These are phyloP conservation scores for Aspergillus latus DNA, from an alignment of 2,329 filamentous ascomycete genomes.

Conservation along the genomic window DNA sequence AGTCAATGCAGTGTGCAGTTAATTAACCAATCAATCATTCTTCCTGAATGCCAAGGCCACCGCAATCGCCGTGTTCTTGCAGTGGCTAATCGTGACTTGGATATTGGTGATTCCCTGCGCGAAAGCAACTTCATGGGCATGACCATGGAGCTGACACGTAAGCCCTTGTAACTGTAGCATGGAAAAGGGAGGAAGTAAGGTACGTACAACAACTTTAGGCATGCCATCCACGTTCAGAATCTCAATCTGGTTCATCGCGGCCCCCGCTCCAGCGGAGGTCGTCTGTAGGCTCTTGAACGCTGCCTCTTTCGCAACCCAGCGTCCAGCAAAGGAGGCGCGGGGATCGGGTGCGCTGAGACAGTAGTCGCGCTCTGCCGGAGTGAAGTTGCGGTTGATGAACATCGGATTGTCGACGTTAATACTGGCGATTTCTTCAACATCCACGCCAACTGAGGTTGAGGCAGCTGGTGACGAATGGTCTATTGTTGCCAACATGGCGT, in stretches of 20 bases:
- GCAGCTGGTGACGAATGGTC: not conserved
- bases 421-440: constrained; percentile 70
- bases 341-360: constrained; percentile 76
- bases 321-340: constrained; percentile 76
- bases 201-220: constrained; percentile 16
- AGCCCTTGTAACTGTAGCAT: not conserved
- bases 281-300: constrained; percentile 23
- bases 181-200: not conserved
- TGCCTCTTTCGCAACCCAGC: constrained; percentile 90
- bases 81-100: constrained; percentile 16
- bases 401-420: constrained; percentile 91
- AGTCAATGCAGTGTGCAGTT: not conserved
- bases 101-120: constrained; percentile 12
- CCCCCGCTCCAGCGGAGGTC: constrained; percentile 11
- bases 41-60: constrained; percentile 11
- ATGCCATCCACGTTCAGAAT: constrained; percentile 14
- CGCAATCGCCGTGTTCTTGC: constrained; percentile 10
- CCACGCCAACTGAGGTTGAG: constrained; percentile 15
- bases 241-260: constrained; percentile 22
- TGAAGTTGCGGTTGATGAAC: constrained; percentile 95
- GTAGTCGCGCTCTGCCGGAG: constrained; percentile 75
- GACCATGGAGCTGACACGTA: constrained; percentile 15
- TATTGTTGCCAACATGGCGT: constrained; percentile 15
- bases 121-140: constrained; percentile 11
- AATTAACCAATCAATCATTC: not conserved